Conservation (phyloP, 108 stramenopile species). For the Conticribra weissflogii region DNA sequence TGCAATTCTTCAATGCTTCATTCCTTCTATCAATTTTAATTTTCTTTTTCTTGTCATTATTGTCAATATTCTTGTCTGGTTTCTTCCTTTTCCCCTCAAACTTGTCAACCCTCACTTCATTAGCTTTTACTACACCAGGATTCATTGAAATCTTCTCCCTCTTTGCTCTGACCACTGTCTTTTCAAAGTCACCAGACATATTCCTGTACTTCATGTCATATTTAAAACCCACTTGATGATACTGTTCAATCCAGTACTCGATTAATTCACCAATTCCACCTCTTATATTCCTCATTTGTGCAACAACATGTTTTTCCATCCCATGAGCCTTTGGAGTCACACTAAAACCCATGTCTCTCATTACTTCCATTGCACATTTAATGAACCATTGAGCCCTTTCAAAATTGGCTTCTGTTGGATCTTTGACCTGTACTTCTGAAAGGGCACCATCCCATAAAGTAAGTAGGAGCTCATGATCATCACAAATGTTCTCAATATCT, state of each 20-base stretch:
- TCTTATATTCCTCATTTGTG: slow-evolving; percentile 2
- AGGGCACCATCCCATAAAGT: slow-evolving; percentile 11
- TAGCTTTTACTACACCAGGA: background rate
- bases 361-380: background rate
- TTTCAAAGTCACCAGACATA: background rate
- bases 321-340: slow-evolving; percentile 12
- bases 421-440: background rate
- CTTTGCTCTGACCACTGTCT: background rate
- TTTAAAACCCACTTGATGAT: slow-evolving; percentile 9
- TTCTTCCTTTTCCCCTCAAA: too few species aligned
- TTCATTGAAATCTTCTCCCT: background rate
- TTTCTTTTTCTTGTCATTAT: too few species aligned
- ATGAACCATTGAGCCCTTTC: background rate
- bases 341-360: background rate
- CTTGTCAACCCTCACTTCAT: too few species aligned
- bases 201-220: slow-evolving; percentile 4
- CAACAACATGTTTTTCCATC: slow-evolving; percentile 8
- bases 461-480: background rate
- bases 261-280: slow-evolving; percentile 7
- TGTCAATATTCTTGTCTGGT: too few species aligned
- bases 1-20: too few species aligned
- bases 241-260: slow-evolving; percentile 17
- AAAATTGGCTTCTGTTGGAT: slow-evolving; percentile 6
- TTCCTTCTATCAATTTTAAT: too few species aligned
- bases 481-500: background rate